Evolutionary conservation across 129 eudicot genomes (phyloP), one percentile per base, ranked within the genome.

Genomic region (Heracleum sosnowskyi): DNA sequence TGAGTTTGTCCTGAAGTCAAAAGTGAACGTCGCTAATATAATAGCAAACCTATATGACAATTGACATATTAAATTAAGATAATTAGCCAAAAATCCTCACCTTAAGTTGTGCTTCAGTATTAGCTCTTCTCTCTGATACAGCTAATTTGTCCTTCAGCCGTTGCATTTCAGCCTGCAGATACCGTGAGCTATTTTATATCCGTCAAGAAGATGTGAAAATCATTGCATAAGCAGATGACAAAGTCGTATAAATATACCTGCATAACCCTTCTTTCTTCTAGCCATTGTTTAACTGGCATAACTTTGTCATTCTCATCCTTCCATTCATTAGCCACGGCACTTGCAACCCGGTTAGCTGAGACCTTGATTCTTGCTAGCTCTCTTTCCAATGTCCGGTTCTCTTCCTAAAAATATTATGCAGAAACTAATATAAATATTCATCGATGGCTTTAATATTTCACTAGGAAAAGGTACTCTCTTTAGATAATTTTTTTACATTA

Each of bases 281-380:
- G 83, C 97, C 98, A 95, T 84, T 90, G 92, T 80, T 87, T 95
- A 33, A 95, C 90, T 24, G 96, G 98, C 98, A 95, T 91, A 71
- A 90, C 97, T 75, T 90, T 90, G 84, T 88, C 94, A 7, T 87
- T 88, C 35, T 95, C 97, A 69, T 91, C 92, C 76, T 95, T 95
- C 98, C 98, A 95, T 76, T 95, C 97, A 76, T 95, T 95, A 83
- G 98, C 96, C 73, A 90, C 90, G 2, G 86, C 94, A 6, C 90
- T 87, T 39, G 98, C 97, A 39, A 95, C 90, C 45, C 98, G 86
- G 78, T 87, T 95, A 40, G 98, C 97, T 72, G 94, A 87, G 75
- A 95, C 94, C 78, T 87, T 86, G 41, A 87, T 88, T 84, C 97
- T 87, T 85, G 97, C 91, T 60, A 95, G 86, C 69, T 95, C 98